Percentiles rank a stretch among this genome's conserved stretches.
Evolutionary conservation across 2,329 filamentous ascomycete species (phyloP).

Genomic region (Colletotrichum tabaci): DNA sequence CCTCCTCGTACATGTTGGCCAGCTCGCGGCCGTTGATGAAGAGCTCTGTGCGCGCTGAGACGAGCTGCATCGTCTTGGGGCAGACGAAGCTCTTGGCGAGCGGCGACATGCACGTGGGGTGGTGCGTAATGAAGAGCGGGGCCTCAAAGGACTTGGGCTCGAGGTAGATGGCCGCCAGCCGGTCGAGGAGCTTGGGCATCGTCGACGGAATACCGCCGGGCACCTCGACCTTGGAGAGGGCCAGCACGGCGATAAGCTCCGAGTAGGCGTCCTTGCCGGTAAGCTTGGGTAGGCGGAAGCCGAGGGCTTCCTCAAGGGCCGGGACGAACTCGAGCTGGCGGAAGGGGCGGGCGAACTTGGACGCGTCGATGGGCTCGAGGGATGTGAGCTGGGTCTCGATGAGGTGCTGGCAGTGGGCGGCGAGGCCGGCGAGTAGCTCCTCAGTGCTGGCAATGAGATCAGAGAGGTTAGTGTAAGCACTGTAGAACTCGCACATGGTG

Average conservation of each 20-base stretch:
- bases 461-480: constrained; percentile 83
- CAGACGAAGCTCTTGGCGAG: constrained; percentile 89
- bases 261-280: constrained; percentile 67
- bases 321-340: constrained; percentile 85
- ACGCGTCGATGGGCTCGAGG: constrained; percentile 64
- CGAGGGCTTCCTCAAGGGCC: constrained; percentile 78
- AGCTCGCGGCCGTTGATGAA: constrained; percentile 87
- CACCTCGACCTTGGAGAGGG: constrained; percentile 74
- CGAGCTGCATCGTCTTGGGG: constrained; percentile 75
- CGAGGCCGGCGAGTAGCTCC: constrained; percentile 74
- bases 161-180: constrained; percentile 81
- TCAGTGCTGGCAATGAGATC: constrained; percentile 85
- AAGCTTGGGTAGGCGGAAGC: constrained; percentile 76
- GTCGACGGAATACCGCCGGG: constrained; percentile 73
- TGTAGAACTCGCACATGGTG: constrained; percentile 97
- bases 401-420: constrained; percentile 63
- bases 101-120: constrained; percentile 91
- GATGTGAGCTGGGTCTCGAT: constrained; percentile 61
- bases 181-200: constrained; percentile 81
- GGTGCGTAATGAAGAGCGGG: constrained; percentile 90
- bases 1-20: constrained; percentile 98
- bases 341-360: constrained; percentile 70
- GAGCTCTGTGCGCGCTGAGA: constrained; percentile 87
- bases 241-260: constrained; percentile 67
- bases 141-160: constrained; percentile 78